Percentiles rank a stretch among this genome's conserved stretches.
phyloP scores from a whole-genome alignment of 805 yeast genomes.

The Wickerhamiella azyma region DNA sequence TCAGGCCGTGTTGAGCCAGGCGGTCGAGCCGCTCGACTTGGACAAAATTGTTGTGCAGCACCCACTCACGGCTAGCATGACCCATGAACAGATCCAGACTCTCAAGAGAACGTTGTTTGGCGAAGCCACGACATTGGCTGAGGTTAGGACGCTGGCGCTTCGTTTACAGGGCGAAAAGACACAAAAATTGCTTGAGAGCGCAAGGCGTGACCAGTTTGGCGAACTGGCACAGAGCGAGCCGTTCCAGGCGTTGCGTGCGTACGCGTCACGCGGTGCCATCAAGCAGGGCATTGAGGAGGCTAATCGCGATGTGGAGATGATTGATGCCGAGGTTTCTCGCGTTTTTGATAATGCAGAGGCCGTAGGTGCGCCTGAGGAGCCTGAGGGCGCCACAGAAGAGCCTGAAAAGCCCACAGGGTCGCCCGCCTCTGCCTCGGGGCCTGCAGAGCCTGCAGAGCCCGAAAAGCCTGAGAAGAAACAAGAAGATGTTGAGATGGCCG shows the following conservation, averaged over 20 bases:
- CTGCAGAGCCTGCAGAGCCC: too few species aligned
- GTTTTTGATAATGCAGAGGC: not conserved
- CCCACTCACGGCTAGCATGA: not conserved
- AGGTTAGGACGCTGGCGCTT: not conserved
- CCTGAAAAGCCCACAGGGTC: too few species aligned
- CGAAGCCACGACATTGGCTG: not conserved
- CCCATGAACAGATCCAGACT: not conserved
- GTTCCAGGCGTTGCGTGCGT: not conserved
- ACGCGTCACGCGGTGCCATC: not conserved
- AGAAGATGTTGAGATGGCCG: not conserved
- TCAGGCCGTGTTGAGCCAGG: constrained; percentile 2
- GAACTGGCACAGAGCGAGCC: not conserved
- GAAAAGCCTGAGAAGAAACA: too few species aligned
- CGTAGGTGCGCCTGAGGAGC: too few species aligned
- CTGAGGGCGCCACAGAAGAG: too few species aligned
- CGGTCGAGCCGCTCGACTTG: not conserved
- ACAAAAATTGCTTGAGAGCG: not conserved
- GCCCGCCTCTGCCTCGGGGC: too few species aligned
- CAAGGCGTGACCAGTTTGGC: not conserved
- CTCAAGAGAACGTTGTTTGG: not conserved
- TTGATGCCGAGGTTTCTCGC: not conserved
- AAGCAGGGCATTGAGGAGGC: not conserved
- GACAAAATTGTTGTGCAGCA: not conserved
- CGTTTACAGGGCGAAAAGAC: not conserved
- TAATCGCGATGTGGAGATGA: not conserved